A percentile compares a stretch with the other conserved stretches of the same genome.
Conservation (phyloP, 2,329 filamentous ascomycete genomes). For the Colletotrichum sp. region DNA sequence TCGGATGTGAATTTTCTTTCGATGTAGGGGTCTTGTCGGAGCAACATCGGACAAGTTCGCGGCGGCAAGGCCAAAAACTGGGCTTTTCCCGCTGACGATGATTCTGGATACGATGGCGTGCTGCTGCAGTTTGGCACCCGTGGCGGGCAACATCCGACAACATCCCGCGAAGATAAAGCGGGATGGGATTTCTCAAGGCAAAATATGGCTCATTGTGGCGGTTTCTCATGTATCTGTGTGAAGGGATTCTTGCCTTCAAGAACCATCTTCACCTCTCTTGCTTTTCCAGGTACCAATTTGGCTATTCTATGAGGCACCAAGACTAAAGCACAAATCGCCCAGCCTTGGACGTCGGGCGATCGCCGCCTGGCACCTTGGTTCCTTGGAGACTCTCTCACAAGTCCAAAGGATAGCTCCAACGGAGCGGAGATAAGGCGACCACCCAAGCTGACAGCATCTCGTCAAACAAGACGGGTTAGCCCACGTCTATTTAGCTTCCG, state of each 20-base stretch:
- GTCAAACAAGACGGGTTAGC: background rate
- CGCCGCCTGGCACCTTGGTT: background rate
- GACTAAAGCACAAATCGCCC: background rate
- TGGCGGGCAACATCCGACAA: background rate
- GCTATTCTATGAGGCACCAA: background rate
- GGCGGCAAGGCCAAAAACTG: background rate
- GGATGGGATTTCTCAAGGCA: fast-evolving
- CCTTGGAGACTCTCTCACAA: background rate
- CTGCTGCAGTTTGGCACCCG: background rate
- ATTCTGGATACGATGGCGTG: conserved; percentile 14
- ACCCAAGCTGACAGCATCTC: background rate
- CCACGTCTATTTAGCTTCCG: background rate
- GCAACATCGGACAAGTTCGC: background rate
- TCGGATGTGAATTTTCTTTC: background rate
- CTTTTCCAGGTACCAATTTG: background rate
- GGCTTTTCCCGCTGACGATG: conserved; percentile 9
- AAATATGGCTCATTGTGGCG: background rate
- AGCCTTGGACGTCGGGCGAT: background rate
- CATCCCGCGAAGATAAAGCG: background rate
- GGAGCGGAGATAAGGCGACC: background rate
- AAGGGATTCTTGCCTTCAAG: background rate
- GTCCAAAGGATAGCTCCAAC: background rate
- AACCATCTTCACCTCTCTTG: background rate
- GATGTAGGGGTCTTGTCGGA: background rate
- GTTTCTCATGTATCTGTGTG: background rate